Evolutionary conservation across 2,329 filamentous ascomycete species (phyloP).

Genomic region (Monilinia fructigena): DNA sequence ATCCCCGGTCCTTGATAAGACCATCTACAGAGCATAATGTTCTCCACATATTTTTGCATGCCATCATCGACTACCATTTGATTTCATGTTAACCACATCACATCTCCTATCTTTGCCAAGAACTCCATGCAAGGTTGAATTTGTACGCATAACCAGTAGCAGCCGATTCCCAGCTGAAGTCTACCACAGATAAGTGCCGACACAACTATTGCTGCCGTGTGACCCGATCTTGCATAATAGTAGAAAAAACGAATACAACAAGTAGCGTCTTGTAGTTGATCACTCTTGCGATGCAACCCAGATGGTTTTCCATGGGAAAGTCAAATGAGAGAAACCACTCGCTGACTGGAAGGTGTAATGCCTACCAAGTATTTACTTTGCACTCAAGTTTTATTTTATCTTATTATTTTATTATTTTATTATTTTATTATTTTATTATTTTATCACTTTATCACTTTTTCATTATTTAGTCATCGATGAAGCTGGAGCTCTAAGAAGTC

Average conservation of each 20-base stretch:
- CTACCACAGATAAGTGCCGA: too few relatives aligned
- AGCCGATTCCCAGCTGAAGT: background rate
- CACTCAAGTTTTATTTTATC: background rate
- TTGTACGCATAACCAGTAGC: background rate
- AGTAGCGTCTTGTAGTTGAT: background rate
- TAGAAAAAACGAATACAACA: too few relatives aligned
- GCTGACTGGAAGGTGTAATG: too few relatives aligned
- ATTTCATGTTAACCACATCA: background rate
- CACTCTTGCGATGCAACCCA: background rate
- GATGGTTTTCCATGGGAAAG: background rate
- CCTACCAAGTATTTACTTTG: background rate
- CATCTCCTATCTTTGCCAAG: constrained; percentile 6
- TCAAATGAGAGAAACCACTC: background rate
- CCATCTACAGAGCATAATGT: background rate
- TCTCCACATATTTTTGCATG: background rate
- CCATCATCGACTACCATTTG: background rate
- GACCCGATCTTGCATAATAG: too few relatives aligned
- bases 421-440: too few relatives aligned
- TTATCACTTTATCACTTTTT: too few relatives aligned
- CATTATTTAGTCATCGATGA: background rate
- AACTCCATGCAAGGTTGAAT: background rate
- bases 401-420: too few relatives aligned
- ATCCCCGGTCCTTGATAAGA: background rate
- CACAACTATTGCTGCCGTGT: too few relatives aligned
- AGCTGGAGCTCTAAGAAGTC: background rate